Evolutionary conservation across 345 rosid genomes (phyloP), one percentile per base, ranked within the genome.

Genomic region (Citrus australasica): DNA sequence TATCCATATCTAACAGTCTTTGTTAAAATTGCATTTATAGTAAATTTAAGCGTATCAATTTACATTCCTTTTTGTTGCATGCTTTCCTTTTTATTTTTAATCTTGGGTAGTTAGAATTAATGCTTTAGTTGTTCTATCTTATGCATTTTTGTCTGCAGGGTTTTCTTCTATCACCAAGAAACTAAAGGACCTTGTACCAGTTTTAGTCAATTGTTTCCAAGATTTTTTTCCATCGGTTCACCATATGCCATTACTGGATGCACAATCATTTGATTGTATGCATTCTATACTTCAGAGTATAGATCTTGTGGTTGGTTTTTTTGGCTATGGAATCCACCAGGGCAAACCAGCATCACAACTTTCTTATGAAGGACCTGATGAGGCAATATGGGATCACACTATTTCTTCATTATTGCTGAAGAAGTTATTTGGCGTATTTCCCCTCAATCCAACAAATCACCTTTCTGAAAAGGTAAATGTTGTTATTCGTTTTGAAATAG

Each of bases 161-260:
- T 81, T 81, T 79, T 79, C 89, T 69, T 69, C 82, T 67, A 81
- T 89, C 74, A 60, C 71, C 75, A 82, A 79, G 71, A 91, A 89
- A 80, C 77, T 94, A 62, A 88, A 88, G 84, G 93, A 89, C 72
- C 86, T 94, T 78, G 86, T 96, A 79, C 95, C 85, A 79, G 89
- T 88, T 85, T 82, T 94, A 68, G 75, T 92, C 71, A 85, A 65
- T 71, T 90, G 94, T 86, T 89, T 94, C 84, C 86, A 85, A 87
- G 95, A 94, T 60, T 88, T 92, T 80, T 74, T 88, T 76, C 89
- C 90, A 17, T 74, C 86, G 76, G 81, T 86, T 84, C 90, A 87
- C 71, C 74, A 86, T 53, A 79, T 71, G 69, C 81, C 83, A 7
- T 80, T 74, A 75, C 71, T 90, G 69, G 94, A 91, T 78, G 84